Conservation (phyloP, 768 basidiomycete genomes). For the Pisolithus marmoratus region DNA sequence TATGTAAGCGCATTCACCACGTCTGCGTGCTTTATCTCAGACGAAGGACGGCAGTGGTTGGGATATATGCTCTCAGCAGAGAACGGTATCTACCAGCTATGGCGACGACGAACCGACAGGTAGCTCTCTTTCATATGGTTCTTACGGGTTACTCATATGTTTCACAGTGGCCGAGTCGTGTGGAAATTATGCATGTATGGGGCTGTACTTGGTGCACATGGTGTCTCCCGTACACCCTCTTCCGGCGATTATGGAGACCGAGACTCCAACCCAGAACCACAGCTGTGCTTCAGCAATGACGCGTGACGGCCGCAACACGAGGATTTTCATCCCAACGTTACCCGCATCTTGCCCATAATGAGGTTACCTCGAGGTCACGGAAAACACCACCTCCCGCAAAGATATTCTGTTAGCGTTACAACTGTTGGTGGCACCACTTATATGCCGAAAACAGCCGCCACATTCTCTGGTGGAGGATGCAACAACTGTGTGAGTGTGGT, state of each 20-base stretch:
- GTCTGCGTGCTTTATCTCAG: not conserved
- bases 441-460: conserved; percentile 54
- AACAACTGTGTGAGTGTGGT: conserved; percentile 50
- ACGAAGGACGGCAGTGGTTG: conserved; percentile 45
- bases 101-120: conserved; percentile 69
- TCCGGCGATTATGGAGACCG: conserved; percentile 67
- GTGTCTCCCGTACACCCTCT: conserved; percentile 57
- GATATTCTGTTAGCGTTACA: conserved; percentile 48
- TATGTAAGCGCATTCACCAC: conserved; percentile 25
- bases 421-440: conserved; percentile 60
- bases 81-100: conserved; percentile 65
- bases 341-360: conserved; percentile 58
- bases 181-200: conserved; percentile 51
- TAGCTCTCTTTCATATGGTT: conserved; percentile 14
- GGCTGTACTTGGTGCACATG: conserved; percentile 64
- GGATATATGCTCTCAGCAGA: conserved; percentile 45
- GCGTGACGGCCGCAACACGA: conserved; percentile 48
- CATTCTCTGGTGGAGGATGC: conserved; percentile 71
- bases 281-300: conserved; percentile 54
- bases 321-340: conserved; percentile 53
- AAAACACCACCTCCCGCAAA: not conserved
- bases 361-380: conserved; percentile 5
- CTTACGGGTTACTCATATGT: not conserved
- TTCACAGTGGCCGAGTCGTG: conserved; percentile 46
- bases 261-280: conserved; percentile 46